Evolutionary conservation across 139 green algal species (phyloP).

Genomic region (Spirogloea muscicola): DNA sequence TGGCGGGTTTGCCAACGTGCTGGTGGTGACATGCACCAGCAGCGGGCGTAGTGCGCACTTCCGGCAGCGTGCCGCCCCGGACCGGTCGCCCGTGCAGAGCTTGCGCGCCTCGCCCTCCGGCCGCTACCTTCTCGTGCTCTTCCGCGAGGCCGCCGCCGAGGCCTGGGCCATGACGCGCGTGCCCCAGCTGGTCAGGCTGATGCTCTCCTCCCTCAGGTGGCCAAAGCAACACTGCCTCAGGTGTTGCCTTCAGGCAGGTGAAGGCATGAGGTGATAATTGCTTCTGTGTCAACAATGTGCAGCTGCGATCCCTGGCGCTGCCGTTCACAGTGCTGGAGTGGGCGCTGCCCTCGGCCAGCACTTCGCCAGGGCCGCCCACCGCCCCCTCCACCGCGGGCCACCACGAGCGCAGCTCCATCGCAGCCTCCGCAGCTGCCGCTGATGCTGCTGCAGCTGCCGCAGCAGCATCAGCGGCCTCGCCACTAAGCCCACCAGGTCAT

Average conservation of each 20-base stretch:
- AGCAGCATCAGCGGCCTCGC: too few relatives aligned
- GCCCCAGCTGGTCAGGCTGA: constrained; percentile 37
- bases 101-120: constrained; percentile 33
- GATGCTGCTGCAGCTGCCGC: too few relatives aligned
- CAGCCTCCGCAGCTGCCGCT: neutral
- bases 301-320: constrained; percentile 40
- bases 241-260: too few relatives aligned
- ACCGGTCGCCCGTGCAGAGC: constrained; percentile 21
- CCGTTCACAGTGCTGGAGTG: constrained; percentile 47
- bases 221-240: too few relatives aligned
- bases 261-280: too few relatives aligned
- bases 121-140: constrained; percentile 39
- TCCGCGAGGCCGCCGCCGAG: constrained; percentile 40
- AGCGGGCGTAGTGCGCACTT: constrained; percentile 31
- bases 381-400: too few relatives aligned
- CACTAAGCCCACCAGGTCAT: too few relatives aligned
- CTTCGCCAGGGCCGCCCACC: too few relatives aligned
- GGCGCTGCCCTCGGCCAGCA: constrained; percentile 27
- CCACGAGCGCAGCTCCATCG: too few relatives aligned
- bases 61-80: constrained; percentile 5
- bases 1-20: constrained; percentile 25
- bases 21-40: constrained; percentile 37
- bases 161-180: constrained; percentile 41
- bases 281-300: too few relatives aligned
- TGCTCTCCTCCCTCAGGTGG: too few relatives aligned